Evolutionary conservation across 345 rosid species (phyloP).

Genomic region (Salix udensis): DNA sequence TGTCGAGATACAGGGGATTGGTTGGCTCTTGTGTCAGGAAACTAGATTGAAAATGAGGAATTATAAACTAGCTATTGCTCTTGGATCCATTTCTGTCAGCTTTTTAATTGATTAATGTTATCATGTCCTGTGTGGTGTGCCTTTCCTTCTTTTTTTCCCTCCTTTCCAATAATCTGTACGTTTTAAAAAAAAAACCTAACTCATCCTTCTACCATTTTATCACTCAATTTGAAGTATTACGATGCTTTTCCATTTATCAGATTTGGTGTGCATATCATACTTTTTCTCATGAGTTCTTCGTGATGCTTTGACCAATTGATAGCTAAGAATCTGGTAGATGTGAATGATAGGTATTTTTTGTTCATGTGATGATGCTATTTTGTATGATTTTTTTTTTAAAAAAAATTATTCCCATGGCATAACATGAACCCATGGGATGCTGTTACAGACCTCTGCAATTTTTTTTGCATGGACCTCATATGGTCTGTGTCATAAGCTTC

Average conservation of each 20-base stretch:
- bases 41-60: neutral
- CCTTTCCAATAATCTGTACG: too few relatives aligned
- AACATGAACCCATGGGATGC: neutral
- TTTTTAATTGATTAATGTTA: too few relatives aligned
- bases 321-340: too few relatives aligned
- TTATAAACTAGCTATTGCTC: neutral
- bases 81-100: neutral
- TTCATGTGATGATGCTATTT: neutral
- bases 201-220: too few relatives aligned
- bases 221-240: too few relatives aligned
- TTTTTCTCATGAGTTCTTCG: too few relatives aligned
- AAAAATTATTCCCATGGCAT: neutral
- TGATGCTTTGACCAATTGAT: too few relatives aligned
- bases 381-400: neutral
- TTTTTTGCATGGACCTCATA: neutral
- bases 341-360: neutral
- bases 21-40: neutral
- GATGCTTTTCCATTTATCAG: too few relatives aligned
- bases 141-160: too few relatives aligned
- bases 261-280: too few relatives aligned
- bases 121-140: too few relatives aligned
- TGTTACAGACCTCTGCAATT: neutral
- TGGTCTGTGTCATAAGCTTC: neutral
- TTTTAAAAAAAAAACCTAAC: too few relatives aligned
- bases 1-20: neutral